Evolutionary conservation across 768 basidiomycete species (phyloP).

Genomic region (Lyophyllum decastes): DNA sequence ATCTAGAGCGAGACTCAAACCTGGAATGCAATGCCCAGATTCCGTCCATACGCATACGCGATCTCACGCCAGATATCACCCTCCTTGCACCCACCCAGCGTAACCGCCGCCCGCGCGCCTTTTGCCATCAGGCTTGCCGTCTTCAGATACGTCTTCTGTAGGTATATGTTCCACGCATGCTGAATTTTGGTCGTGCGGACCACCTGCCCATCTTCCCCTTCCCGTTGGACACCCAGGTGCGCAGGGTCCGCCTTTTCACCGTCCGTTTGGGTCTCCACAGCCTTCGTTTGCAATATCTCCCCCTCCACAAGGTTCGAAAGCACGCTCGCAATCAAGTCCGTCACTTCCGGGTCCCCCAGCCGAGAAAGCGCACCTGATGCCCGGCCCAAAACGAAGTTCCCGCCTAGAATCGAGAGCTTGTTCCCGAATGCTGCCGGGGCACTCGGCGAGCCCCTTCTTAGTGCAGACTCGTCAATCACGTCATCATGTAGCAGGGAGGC

Average conservation of each 20-base stretch:
- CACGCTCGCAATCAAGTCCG: slow-evolving; percentile 85
- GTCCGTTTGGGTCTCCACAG: slow-evolving; percentile 35
- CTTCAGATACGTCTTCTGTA: slow-evolving; percentile 93
- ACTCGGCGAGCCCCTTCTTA: slow-evolving; percentile 75
- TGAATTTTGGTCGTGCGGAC: slow-evolving; percentile 20
- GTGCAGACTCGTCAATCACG: slow-evolving; percentile 82
- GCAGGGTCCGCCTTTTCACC: slow-evolving; percentile 21
- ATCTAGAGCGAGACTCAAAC: slow-evolving; percentile 39
- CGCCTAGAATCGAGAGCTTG: slow-evolving; percentile 85
- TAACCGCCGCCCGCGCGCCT: slow-evolving; percentile 80
- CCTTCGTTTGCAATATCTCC: slow-evolving; percentile 84
- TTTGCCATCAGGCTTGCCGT: slow-evolving; percentile 95
- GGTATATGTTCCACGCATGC: slow-evolving; percentile 76
- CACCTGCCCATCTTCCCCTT: slow-evolving; percentile 25
- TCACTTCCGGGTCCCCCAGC: slow-evolving; percentile 81
- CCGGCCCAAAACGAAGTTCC: slow-evolving; percentile 89
- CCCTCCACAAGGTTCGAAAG: slow-evolving; percentile 92
- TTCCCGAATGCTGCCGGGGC: slow-evolving; percentile 85
- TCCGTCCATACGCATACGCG: slow-evolving; percentile 95
- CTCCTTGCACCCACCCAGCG: slow-evolving; percentile 82
- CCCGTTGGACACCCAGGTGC: slow-evolving; percentile 1
- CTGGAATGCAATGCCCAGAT: slow-evolving; percentile 95
- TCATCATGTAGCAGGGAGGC: slow-evolving; percentile 96
- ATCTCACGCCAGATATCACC: slow-evolving; percentile 90
- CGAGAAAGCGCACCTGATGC: slow-evolving; percentile 80